These are phyloP conservation scores for Pseudocercospora pini-densiflorae DNA, from an alignment of 2,329 filamentous ascomycete species.

Conservation along the genomic window DNA sequence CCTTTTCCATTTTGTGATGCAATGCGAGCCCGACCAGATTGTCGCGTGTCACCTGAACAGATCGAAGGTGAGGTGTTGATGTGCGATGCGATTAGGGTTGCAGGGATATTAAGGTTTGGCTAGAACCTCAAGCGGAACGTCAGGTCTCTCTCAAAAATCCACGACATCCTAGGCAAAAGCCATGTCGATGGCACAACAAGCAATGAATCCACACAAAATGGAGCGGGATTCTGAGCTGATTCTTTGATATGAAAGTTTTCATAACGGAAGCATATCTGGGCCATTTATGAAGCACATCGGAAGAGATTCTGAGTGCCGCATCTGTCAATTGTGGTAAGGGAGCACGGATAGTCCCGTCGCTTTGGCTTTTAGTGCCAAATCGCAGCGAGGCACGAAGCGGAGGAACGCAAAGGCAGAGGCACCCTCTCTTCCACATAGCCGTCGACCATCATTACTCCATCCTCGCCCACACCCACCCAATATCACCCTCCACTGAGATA, in stretches of 20 bases:
- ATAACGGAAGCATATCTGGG: neutral
- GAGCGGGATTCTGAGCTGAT: no score
- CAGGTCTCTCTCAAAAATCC: neutral
- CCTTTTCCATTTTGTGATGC: conserved; percentile 30
- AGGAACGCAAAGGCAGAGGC: neutral
- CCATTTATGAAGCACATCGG: neutral
- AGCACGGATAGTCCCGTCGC: neutral
- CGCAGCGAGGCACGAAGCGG: neutral
- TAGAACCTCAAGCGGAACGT: neutral
- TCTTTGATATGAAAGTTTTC: no score
- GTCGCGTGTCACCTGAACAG: neutral
- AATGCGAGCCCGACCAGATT: neutral
- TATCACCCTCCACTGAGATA: neutral
- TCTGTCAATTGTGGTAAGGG: neutral
- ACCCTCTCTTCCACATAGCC: neutral
- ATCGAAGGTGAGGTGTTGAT: neutral
- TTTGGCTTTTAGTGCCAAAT: neutral
- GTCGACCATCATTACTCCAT: neutral
- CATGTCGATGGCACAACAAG: no score
- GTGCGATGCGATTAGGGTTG: neutral
- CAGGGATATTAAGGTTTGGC: neutral
- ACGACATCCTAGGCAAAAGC: neutral
- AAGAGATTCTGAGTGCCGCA: neutral
- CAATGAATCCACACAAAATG: no score
- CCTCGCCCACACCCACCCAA: no score